Base-by-base conservation (phyloP, 2,329 filamentous ascomycete genomes). In the Colletotrichum sp. region DNA sequence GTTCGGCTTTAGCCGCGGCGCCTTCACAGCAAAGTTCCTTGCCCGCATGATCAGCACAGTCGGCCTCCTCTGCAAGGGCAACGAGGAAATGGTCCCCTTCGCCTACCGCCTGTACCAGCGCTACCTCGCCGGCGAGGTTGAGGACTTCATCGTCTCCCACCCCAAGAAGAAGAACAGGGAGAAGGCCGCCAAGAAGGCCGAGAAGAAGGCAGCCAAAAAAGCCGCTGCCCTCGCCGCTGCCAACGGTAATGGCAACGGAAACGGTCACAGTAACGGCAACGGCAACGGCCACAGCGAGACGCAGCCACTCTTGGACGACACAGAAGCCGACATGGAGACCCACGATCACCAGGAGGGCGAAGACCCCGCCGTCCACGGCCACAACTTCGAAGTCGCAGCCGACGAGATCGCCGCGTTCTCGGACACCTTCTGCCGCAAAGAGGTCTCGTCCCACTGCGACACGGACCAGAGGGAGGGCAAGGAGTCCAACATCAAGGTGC, bases 71-170 rank as follows among this genome's bases (percentile, higher is more conserved):
- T 89, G 87, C 65, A 86, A 86, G 63, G 88, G 89, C 9, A 90
- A 90, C 72, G 89, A 90, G 74, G 88, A 90, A 59, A 88, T 90
- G 88, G 86, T 90, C 2, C 85, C 84, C 1, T 90, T 90, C 69
- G 89, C 87, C 7, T 90, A 84, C 71, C 81, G 81, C 4, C 85
- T 87, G 9, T 87, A 87, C 69, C 86, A 87, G 69, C 82, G 83
- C 24, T 86, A 86, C 59, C 79, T 87, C 0, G 80, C 79, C n/a
- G 85, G 85, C 15, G 83, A 87, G 63, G 80, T 85, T 21, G 80
- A 84, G 21, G 82, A 86, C 57, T 81, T 81, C 66, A 80, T 79
- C 59, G 60, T 63, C 26, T 71, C 82, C 24, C 79, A 79, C 24
- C 73, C 73, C 21, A 76, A 73, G 39, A 76, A 69, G 59, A 55